These are phyloP conservation scores for Tolypocladium sp. DNA, from an alignment of 2,329 filamentous ascomycete genomes.

Conservation along the genomic window DNA sequence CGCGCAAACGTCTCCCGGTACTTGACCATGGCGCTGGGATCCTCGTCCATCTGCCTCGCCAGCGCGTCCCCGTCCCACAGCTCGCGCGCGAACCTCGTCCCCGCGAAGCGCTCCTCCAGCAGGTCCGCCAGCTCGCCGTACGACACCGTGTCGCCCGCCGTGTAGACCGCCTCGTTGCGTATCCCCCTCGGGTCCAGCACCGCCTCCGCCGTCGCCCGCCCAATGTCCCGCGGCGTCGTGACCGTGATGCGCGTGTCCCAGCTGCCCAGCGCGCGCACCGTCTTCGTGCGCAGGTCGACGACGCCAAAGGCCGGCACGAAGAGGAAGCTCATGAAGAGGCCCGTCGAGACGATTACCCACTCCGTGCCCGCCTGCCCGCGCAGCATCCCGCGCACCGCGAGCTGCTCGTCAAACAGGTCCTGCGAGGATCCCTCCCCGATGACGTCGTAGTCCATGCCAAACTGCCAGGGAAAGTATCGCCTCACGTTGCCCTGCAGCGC, in stretches of 20 bases:
- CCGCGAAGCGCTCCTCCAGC: slow-evolving; percentile 32
- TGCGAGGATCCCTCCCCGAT: slow-evolving; percentile 51
- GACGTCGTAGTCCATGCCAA: slow-evolving; percentile 61
- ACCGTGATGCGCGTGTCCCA: slow-evolving; percentile 56
- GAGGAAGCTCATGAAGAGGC: slow-evolving; percentile 62
- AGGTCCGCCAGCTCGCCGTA: slow-evolving; percentile 45
- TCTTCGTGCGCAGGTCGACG: slow-evolving; percentile 36
- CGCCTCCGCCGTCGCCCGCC: slow-evolving; percentile 46
- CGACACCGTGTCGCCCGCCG: slow-evolving; percentile 52
- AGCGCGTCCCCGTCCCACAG: slow-evolving; percentile 38
- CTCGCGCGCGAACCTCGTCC: slow-evolving; percentile 32
- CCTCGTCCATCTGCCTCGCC: slow-evolving; percentile 31
- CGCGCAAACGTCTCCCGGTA: slow-evolving; percentile 54
- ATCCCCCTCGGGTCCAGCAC: slow-evolving; percentile 30
- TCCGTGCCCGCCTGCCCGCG: slow-evolving; percentile 34
- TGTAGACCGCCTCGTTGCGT: slow-evolving; percentile 40
- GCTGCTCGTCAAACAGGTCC: slow-evolving; percentile 60
- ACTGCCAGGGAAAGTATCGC: slow-evolving; percentile 64
- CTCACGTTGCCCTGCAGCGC: slow-evolving; percentile 38
- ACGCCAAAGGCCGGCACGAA: slow-evolving; percentile 56
- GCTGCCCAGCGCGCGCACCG: slow-evolving; percentile 44
- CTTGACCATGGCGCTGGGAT: slow-evolving; percentile 44
- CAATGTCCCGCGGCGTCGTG: slow-evolving; percentile 57
- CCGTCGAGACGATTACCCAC: slow-evolving; percentile 61
- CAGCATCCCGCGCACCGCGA: slow-evolving; percentile 45